Evolutionary conservation across 495 filamentous ascomycete species (phyloP), one percentile per base, ranked within the genome.

Genomic region (Aspergillus diversus): DNA sequence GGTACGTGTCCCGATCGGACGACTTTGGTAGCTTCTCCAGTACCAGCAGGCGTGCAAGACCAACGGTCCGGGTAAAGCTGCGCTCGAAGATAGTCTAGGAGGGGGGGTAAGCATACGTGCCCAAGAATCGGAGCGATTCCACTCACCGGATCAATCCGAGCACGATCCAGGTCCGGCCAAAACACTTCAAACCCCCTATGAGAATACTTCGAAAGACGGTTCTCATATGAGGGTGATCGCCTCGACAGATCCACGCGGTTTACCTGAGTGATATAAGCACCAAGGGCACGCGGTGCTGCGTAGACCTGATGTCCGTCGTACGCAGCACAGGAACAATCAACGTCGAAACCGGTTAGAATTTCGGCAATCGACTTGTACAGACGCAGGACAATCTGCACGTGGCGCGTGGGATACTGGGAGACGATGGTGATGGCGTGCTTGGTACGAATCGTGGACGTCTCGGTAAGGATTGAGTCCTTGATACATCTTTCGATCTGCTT

Each of bases 341-440:
- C 91, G 69, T 95, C 91, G 63, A 95, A 95, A 0, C 91, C 91
- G 11, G 90, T 90, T 8, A 95, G 79, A 56, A 95, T 93, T 68
- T 95, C 90, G 1, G 89, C 86, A 43, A 93, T 71, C 0, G 89
- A 91, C 63, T 89, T 89, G 74, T 96, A 94, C 55, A 94, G 84
- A 5, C 92, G 88, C 13, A 94, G 84, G 9, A 96, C 91, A 66
- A 96, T 92, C 77, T 92, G 76, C 17, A 94, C 84, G 69, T 96
- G 92, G 5, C 92, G 85, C 35, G 84, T 92, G 0, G 91, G 91
- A 71, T 95, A 92, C 68, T 93, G 89, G 35, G 85, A 88, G 48
- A 84, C 89, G 65, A 96, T 93, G 0, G 91, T 96, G 64, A 96
- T 86, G 17, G 91, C 87, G 69, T 96, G 87, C 75, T 92, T 93